Conservation (phyloP, 257 asterid genomes). For the Solanum chiquidenum region DNA sequence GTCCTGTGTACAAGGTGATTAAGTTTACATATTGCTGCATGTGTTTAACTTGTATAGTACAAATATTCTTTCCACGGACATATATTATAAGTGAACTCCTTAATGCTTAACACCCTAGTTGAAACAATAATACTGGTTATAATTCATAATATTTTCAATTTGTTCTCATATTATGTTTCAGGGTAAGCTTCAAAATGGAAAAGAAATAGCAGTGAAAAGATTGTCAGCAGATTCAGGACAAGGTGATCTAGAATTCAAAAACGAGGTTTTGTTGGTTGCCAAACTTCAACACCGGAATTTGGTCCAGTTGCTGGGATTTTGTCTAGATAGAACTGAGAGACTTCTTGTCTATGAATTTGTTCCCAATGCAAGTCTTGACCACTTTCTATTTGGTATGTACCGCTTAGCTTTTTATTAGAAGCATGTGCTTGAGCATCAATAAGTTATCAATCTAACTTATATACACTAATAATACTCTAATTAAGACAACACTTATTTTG, state of each 20-base stretch:
- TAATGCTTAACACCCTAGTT: not conserved
- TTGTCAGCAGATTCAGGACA: slow-evolving; percentile 1
- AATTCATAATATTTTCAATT: not conserved
- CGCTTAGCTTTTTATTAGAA: not conserved
- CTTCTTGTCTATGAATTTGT: slow-evolving; percentile 16
- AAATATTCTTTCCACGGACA: too few relatives aligned
- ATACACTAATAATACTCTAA: too few relatives aligned
- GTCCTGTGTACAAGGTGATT: slow-evolving; percentile 4
- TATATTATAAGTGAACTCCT: not conserved
- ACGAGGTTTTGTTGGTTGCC: slow-evolving; percentile 6
- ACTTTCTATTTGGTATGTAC: slow-evolving; percentile 11
- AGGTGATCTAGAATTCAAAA: slow-evolving; percentile 9
- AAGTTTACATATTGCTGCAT: not conserved
- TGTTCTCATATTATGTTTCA: not conserved
- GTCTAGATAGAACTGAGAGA: slow-evolving; percentile 10
- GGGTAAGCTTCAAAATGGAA: slow-evolving; percentile 10
- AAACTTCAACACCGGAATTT: slow-evolving; percentile 19
- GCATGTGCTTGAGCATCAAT: too few relatives aligned
- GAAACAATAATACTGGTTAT: too few relatives aligned
- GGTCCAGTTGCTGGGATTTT: slow-evolving; percentile 15
- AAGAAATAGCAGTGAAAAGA: slow-evolving; percentile 17
- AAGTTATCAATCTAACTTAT: too few relatives aligned
- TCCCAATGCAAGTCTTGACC: slow-evolving; percentile 14
- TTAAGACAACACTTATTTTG: too few relatives aligned
- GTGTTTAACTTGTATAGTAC: too few relatives aligned